These are phyloP conservation scores for Moringa oleifera DNA, from an alignment of 345 rosid genomes.

Conservation along the genomic window DNA sequence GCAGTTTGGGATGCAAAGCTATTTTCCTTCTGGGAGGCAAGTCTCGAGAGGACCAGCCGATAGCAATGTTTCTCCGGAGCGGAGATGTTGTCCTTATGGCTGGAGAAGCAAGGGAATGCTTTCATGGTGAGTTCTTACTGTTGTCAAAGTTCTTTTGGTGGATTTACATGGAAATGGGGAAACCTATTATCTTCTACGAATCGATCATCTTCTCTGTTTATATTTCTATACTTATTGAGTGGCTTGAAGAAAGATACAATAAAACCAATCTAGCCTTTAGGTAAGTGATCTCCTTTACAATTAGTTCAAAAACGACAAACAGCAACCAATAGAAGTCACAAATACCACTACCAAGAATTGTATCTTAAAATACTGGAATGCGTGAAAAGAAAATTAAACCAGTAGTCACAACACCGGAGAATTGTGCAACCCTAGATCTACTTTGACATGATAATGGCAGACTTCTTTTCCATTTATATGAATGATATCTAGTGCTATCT, in stretches of 20 bases:
- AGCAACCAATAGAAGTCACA: no score
- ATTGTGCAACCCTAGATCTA: neutral
- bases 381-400: no score
- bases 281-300: no score
- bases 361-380: neutral
- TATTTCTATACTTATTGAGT: no score
- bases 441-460: neutral
- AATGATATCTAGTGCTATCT: no score
- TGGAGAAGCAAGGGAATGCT: conserved; percentile 93
- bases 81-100: conserved; percentile 95
- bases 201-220: no score
- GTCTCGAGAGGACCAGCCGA: conserved; percentile 64
- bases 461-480: neutral
- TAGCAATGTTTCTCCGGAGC: conserved; percentile 89
- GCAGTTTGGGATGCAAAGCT: conserved; percentile 93
- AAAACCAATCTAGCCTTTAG: no score
- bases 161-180: neutral
- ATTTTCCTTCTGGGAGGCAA: conserved; percentile 92
- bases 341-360: no score
- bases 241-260: no score
- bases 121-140: conserved; percentile 52
- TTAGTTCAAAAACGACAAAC: no score
- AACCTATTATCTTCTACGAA: neutral
- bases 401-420: neutral
- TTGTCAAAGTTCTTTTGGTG: neutral